Evolutionary conservation across 2,329 filamentous ascomycete species (phyloP), one percentile per base, ranked within the genome.

Genomic region (Ophiostoma quercus): DNA sequence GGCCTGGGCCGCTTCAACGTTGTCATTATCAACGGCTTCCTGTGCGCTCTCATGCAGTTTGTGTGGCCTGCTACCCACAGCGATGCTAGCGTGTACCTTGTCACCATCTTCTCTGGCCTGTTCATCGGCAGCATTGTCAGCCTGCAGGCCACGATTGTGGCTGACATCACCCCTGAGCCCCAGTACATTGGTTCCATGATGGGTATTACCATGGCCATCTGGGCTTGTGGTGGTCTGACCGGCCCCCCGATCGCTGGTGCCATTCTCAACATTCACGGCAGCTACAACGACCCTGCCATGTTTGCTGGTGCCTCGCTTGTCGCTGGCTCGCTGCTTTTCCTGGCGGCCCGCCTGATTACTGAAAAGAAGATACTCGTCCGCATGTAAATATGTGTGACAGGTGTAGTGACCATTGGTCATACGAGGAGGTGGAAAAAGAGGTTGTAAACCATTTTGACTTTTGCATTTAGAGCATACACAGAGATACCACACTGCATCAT

Each of bases 51-150:
- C 51, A 79, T 82, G 70, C 80, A 78, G 16, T 76, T 84, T 1
- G 80, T 90, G 39, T 84, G 83, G 83, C 79, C 83, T 3, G 81
- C 82, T 1, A 82, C 79, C 68, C 79, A 79, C 2, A 80, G 80
- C 51, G 84, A 87, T 11, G 83, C 84, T 0, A 83, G 85, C 1
- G 85, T 89, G 71, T 83, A 92, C 67, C 81, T 87, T 47, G 92
- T 91, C 76, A 83, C 85, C 14, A 81, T 84, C n/a, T 78, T 91
- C 7, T 92, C 90, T 73, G 90, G 90, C 22, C 91, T 92, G 76
- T 84, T 84, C 16, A 84, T 84, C 14, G 90, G 90, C 14, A 85
- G 86, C 2, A 90, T 88, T 74, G 85, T 90, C 47, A 85, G 85
- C 0, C 79, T 92, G 22, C 81, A 82, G 0, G 88, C 90, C 0